A percentile compares a stretch with the other conserved stretches of the same genome.
These are phyloP conservation scores for Paraleonurus japonicus DNA, from an alignment of 257 asterid genomes.

Conservation along the genomic window DNA sequence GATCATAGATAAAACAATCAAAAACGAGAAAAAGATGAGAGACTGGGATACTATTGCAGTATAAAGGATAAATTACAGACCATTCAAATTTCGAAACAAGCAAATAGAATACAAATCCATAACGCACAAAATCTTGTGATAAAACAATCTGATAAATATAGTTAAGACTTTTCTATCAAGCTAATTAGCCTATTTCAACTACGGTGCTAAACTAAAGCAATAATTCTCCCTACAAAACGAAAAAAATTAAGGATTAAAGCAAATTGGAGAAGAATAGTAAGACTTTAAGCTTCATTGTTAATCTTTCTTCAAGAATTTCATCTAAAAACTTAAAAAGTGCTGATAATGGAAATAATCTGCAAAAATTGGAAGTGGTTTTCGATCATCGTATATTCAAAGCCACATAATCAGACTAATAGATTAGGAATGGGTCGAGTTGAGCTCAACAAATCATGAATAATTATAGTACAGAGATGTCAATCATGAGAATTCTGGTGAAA, in stretches of 20 bases:
- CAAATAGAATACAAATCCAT: background rate
- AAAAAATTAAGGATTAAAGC: background rate
- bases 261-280: background rate
- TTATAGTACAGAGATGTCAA: background rate
- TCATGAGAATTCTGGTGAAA: background rate
- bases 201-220: background rate
- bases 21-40: background rate
- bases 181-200: background rate
- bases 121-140: background rate
- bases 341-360: background rate
- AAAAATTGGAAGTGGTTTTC: background rate
- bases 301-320: background rate
- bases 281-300: background rate
- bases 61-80: background rate
- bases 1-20: constrained; percentile 13
- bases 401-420: background rate
- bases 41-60: background rate
- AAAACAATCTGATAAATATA: background rate
- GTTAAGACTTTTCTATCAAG: background rate
- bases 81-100: background rate
- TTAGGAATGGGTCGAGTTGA: background rate
- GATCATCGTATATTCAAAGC: background rate
- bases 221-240: background rate
- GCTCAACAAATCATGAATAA: background rate
- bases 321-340: background rate